phyloP scores from a whole-genome alignment of 352 stramenopile genomes.

The Lagenidium giganteum region DNA sequence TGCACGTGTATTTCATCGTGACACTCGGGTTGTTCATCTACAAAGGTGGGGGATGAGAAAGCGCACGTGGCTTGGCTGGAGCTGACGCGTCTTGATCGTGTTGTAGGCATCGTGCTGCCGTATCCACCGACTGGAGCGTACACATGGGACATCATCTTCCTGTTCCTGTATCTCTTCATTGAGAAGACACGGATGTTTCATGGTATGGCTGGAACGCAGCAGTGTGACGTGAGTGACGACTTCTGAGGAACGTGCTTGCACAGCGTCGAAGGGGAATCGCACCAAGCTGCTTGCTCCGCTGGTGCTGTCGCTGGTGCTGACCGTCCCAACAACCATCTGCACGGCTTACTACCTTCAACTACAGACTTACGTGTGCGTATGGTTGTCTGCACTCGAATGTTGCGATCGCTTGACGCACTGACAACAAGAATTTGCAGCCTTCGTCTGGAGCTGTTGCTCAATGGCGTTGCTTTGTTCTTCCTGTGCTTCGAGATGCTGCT shows the following conservation, averaged over 20 bases:
- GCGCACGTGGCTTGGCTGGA: background rate
- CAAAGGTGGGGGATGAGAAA: too few species aligned
- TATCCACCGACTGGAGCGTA: constrained; percentile 44
- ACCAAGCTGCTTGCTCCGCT: constrained; percentile 57
- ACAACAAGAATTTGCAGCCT: constrained; percentile 19
- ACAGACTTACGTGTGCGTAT: constrained; percentile 70
- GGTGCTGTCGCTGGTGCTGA: constrained; percentile 44
- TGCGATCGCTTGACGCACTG: background rate
- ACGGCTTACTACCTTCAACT: constrained; percentile 73
- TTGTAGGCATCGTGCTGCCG: constrained; percentile 38
- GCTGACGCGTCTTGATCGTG: background rate
- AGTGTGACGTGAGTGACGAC: background rate
- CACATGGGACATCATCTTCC: constrained; percentile 54
- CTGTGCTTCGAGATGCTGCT: constrained; percentile 53
- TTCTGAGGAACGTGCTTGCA: background rate
- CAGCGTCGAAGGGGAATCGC: constrained; percentile 82
- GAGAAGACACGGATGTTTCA: constrained; percentile 66
- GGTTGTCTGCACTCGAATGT: background rate
- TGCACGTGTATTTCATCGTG: constrained; percentile 47
- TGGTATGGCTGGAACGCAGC: constrained; percentile 14
- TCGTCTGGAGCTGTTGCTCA: constrained; percentile 52
- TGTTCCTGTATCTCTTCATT: constrained; percentile 54
- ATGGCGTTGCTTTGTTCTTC: constrained; percentile 52
- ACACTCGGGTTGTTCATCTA: constrained; percentile 60
- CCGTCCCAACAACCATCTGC: constrained; percentile 45